Conservation (phyloP, 2,329 filamentous ascomycete genomes). For the Talaromyces sp. region DNA sequence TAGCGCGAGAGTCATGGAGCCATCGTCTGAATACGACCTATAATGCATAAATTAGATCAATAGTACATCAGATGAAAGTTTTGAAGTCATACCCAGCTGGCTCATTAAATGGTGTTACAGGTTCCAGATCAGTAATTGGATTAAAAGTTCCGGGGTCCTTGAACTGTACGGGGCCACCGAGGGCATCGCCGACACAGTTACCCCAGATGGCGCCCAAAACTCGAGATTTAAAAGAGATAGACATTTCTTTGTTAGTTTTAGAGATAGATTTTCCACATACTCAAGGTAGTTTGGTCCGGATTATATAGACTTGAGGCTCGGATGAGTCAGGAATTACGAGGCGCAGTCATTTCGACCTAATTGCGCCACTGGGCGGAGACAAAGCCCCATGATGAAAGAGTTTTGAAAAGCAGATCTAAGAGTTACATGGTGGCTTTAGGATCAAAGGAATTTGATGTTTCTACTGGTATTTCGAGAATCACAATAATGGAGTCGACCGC, state of each 20-base stretch:
- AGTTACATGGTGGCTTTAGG: too few relatives aligned
- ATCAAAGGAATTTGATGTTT: too few relatives aligned
- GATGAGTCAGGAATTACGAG: too few relatives aligned
- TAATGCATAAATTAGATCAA: background rate
- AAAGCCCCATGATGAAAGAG: too few relatives aligned
- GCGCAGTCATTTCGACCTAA: too few relatives aligned
- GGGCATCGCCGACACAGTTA: conserved; percentile 46
- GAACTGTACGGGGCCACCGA: conserved; percentile 49
- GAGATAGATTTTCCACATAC: too few relatives aligned
- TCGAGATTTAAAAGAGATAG: background rate
- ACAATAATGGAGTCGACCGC: too few relatives aligned
- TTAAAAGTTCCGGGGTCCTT: conserved; percentile 37
- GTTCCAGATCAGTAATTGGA: conserved; percentile 34
- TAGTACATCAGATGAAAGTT: background rate
- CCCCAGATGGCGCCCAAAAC: conserved; percentile 34
- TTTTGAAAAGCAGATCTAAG: too few relatives aligned
- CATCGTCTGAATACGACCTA: conserved; percentile 48
- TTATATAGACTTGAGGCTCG: too few relatives aligned
- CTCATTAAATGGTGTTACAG: conserved; percentile 38
- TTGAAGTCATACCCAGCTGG: conserved; percentile 35
- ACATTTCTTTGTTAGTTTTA: conserved; percentile 1
- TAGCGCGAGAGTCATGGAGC: conserved; percentile 48
- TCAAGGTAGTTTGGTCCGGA: too few relatives aligned
- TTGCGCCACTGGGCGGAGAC: too few relatives aligned
- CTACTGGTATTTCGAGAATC: too few relatives aligned